These are phyloP conservation scores for Cyberlindnera maclurae DNA, from an alignment of 805 yeast species.

Conservation along the genomic window DNA sequence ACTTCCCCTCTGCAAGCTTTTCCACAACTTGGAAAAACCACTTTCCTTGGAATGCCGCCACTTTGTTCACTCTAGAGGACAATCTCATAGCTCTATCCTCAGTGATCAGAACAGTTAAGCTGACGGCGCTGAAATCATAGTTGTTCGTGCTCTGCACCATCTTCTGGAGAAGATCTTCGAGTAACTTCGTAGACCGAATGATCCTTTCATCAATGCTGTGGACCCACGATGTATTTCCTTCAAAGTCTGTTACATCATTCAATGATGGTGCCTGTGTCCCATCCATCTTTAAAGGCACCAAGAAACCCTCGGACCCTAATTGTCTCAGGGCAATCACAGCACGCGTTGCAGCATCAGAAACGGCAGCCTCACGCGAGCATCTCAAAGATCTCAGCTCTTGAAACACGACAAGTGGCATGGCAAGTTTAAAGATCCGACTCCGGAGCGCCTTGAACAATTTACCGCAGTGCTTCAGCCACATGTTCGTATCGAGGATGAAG, in stretches of 20 bases:
- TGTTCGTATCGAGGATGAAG: constrained; percentile 62
- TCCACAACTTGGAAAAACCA: constrained; percentile 55
- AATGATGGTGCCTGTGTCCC: constrained; percentile 62
- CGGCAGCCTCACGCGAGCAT: constrained; percentile 62
- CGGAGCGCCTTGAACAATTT: constrained; percentile 62
- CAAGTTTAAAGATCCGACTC: constrained; percentile 48
- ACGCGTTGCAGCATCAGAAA: constrained; percentile 75
- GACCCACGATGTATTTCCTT: constrained; percentile 66
- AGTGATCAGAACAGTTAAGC: constrained; percentile 47
- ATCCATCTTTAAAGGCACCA: constrained; percentile 58
- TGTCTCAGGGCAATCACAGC: constrained; percentile 71
- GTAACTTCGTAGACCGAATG: constrained; percentile 15
- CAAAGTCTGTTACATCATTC: constrained; percentile 69
- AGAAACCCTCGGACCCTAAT: constrained; percentile 46
- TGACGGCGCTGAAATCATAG: constrained; percentile 7
- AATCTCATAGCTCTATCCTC: constrained; percentile 70
- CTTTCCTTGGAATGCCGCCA: constrained; percentile 47
- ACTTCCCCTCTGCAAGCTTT: constrained; percentile 35
- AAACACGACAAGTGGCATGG: constrained; percentile 69
- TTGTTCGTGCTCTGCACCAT: constrained; percentile 3
- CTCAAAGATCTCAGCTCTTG: constrained; percentile 70
- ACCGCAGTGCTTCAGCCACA: constrained; percentile 79
- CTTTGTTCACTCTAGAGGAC: constrained; percentile 52
- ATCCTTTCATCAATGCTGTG: constrained; percentile 59
- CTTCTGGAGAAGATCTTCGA: constrained; percentile 1